A percentile compares a stretch with the other conserved stretches of the same genome.
phyloP scores from a whole-genome alignment of 257 asterid species.

The Lithospermum erythrorhizon region DNA sequence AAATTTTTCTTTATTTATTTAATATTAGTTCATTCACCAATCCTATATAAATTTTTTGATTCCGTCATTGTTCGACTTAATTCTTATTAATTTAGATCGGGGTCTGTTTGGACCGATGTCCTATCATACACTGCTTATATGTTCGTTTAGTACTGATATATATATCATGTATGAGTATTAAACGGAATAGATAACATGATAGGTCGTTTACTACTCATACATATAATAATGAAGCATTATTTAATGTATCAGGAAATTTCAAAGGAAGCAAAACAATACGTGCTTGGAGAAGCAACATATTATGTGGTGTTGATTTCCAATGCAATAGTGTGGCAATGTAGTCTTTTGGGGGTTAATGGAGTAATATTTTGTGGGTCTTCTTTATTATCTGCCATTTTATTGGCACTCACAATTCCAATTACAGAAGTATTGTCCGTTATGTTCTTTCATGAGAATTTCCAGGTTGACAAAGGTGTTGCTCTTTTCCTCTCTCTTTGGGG shows the following conservation, averaged over 20 bases:
- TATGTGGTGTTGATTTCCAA: constrained; percentile 6
- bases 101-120: no score
- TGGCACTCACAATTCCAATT: constrained; percentile 12
- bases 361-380: constrained; percentile 19
- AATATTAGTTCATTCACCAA: no score
- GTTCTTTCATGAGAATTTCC: constrained; percentile 17
- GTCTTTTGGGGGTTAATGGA: constrained; percentile 12
- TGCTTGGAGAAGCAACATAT: constrained; percentile 19
- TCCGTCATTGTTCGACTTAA: no score
- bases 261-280: constrained; percentile 9
- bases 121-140: no score
- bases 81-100: no score
- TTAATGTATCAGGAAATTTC: constrained; percentile 5
- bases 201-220: no score
- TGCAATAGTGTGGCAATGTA: constrained; percentile 16
- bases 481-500: constrained; percentile 24
- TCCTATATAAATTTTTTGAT: no score
- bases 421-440: constrained; percentile 15
- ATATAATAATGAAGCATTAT: no score
- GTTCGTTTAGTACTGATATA: no score
- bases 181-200: no score
- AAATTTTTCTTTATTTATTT: no score
- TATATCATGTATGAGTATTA: no score
- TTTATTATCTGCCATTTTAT: constrained; percentile 10
- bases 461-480: constrained; percentile 17